Percentiles rank a stretch among this genome's conserved stretches.
These are phyloP conservation scores for Starmerella stellata DNA, from an alignment of 805 yeast species.

Conservation along the genomic window DNA sequence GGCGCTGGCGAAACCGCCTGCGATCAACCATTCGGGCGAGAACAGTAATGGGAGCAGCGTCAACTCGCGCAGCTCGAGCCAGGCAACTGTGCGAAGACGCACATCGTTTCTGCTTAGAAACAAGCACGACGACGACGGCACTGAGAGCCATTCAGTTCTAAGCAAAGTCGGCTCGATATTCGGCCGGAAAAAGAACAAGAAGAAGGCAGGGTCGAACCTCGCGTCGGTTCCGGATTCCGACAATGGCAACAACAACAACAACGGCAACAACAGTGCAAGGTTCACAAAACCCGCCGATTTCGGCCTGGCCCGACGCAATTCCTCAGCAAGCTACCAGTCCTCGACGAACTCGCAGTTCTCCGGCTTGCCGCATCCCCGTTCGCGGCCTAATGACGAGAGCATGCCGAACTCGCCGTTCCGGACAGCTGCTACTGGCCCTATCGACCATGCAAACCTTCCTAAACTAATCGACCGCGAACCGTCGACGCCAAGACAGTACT, in stretches of 20 bases:
- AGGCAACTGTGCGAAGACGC: slow-evolving; percentile 6
- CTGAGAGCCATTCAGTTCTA: slow-evolving; percentile 13
- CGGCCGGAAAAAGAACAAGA: slow-evolving; percentile 19
- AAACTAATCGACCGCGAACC: background rate
- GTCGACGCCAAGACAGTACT: background rate
- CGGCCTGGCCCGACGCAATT: slow-evolving; percentile 10
- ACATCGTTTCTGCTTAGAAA: slow-evolving; percentile 2
- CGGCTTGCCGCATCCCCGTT: too few species aligned
- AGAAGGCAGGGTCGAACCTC: slow-evolving; percentile 4
- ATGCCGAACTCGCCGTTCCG: background rate
- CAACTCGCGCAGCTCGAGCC: slow-evolving; percentile 5
- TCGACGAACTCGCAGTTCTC: slow-evolving; percentile 1
- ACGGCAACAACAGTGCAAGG: too few species aligned
- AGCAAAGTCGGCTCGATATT: slow-evolving; percentile 25
- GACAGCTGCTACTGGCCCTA: background rate
- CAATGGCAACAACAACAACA: slow-evolving; percentile 3
- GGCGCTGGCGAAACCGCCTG: background rate
- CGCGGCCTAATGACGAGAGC: too few species aligned
- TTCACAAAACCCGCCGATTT: slow-evolving; percentile 16
- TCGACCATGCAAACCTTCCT: background rate
- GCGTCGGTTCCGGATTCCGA: slow-evolving; percentile 3
- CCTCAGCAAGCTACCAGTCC: slow-evolving; percentile 5
- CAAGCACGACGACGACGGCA: slow-evolving; percentile 1
- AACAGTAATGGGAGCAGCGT: background rate
- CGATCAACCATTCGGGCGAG: background rate